These are phyloP conservation scores for Jamesozyma jinghongensis DNA, from an alignment of 805 yeast genomes.

Conservation along the genomic window DNA sequence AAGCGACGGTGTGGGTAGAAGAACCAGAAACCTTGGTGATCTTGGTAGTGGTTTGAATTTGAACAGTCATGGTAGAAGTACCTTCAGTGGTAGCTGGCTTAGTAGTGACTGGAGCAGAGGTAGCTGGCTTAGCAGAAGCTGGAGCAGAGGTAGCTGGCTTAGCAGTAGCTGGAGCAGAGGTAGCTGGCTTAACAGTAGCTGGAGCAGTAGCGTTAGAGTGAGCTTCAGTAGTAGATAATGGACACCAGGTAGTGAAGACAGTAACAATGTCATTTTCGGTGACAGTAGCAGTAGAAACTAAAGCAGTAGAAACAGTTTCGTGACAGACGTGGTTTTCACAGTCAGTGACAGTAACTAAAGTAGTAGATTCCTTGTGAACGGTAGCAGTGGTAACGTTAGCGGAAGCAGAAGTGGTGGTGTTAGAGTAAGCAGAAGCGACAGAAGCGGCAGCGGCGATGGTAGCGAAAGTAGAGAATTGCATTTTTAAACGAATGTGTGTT, in stretches of 20 bases:
- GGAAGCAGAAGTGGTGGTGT: slow-evolving; percentile 23
- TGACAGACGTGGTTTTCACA: slow-evolving; percentile 29
- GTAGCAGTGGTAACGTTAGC: slow-evolving; percentile 21
- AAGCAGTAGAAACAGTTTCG: slow-evolving; percentile 29
- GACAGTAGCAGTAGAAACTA: slow-evolving; percentile 31
- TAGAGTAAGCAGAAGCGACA: slow-evolving; percentile 25
- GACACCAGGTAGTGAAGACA: slow-evolving; percentile 28
- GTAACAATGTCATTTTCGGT: slow-evolving; percentile 25
- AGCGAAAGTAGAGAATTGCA: slow-evolving; percentile 36
- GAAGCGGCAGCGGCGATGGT: slow-evolving; percentile 31
- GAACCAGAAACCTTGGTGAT: slow-evolving; percentile 13
- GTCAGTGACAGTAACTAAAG: slow-evolving; percentile 31
- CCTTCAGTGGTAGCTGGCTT: slow-evolving; percentile 24
- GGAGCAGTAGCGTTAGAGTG: slow-evolving; percentile 11
- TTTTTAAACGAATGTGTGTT: slow-evolving; percentile 14
- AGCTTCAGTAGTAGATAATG: slow-evolving; percentile 18
- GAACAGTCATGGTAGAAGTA: slow-evolving; percentile 13
- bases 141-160: slow-evolving; percentile 25
- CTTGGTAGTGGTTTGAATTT: slow-evolving; percentile 4
- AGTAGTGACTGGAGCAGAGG: slow-evolving; percentile 23
- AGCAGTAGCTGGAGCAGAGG: slow-evolving; percentile 19
- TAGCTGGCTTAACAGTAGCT: slow-evolving; percentile 25
- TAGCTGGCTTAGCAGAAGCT: slow-evolving; percentile 13
- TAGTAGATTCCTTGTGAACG: slow-evolving; percentile 18
- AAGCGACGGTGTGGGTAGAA: slow-evolving; percentile 15